A percentile compares a stretch with the other conserved stretches of the same genome.
phyloP scores from a whole-genome alignment of 2,329 filamentous ascomycete species.

The Pseudocercospora vitis region DNA sequence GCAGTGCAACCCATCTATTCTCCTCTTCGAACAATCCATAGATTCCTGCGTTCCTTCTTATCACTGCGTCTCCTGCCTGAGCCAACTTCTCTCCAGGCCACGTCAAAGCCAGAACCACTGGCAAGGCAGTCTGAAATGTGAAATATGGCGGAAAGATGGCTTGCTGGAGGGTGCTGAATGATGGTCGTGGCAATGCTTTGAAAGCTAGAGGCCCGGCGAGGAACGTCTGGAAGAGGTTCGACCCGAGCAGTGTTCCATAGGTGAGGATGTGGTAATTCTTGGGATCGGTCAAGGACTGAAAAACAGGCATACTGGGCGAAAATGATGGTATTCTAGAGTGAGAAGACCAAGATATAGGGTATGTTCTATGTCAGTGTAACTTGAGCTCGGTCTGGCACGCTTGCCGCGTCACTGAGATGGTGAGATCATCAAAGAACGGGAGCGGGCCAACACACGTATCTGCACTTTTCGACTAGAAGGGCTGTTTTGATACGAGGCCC shows the following conservation, averaged over 20 bases:
- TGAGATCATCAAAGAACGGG: slow-evolving; percentile 11
- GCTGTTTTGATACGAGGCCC: too few species aligned
- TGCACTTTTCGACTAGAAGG: too few species aligned
- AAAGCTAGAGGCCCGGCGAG: slow-evolving; percentile 71
- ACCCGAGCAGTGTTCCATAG: slow-evolving; percentile 78
- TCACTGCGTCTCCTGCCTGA: slow-evolving; percentile 25
- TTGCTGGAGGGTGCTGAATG: slow-evolving; percentile 79
- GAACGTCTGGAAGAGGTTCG: slow-evolving; percentile 86
- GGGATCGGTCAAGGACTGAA: slow-evolving; percentile 58
- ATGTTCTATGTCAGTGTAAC: neutral
- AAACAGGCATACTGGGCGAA: slow-evolving; percentile 44
- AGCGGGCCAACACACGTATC: neutral
- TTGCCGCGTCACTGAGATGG: neutral
- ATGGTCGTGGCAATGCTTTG: slow-evolving; percentile 70
- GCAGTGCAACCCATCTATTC: slow-evolving; percentile 64
- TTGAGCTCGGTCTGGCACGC: neutral
- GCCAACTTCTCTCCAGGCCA: slow-evolving; percentile 63
- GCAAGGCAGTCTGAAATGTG: slow-evolving; percentile 73
- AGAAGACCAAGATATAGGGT: neutral
- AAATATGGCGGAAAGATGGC: slow-evolving; percentile 89
- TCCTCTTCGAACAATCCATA: slow-evolving; percentile 54
- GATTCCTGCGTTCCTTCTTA: slow-evolving; percentile 32
- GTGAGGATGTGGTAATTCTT: slow-evolving; percentile 78
- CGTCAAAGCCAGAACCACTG: slow-evolving; percentile 72
- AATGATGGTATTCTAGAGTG: neutral